Evolutionary conservation across 768 basidiomycete genomes (phyloP).

Genomic region (Tephrocybe sp.): DNA sequence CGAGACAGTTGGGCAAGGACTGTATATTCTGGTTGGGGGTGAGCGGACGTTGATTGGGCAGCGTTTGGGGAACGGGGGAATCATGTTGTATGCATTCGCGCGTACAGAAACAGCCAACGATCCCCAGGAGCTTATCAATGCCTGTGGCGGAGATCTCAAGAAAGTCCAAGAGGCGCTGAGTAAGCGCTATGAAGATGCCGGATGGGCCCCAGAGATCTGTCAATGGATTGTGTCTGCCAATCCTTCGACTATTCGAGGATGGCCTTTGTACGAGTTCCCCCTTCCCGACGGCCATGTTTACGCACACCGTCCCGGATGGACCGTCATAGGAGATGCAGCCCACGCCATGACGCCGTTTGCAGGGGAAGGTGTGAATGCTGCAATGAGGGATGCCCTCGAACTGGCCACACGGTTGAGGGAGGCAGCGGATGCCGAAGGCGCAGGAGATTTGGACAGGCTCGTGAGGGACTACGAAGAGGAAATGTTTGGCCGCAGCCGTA

Average conservation of each 20-base stretch:
- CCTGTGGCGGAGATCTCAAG: constrained; percentile 5
- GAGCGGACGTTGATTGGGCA: constrained; percentile 7
- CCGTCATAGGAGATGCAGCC: constrained; percentile 24
- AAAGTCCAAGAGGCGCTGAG: not conserved
- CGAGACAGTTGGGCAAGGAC: constrained; percentile 27
- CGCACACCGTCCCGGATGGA: constrained; percentile 13
- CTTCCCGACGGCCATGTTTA: constrained; percentile 14
- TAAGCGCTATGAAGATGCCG: constrained; percentile 6
- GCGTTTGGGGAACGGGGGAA: constrained; percentile 10
- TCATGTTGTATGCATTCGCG: constrained; percentile 12
- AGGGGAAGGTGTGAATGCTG: constrained; percentile 23
- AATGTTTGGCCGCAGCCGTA: constrained; percentile 7
- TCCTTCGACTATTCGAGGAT: constrained; percentile 8
- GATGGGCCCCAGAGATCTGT: constrained; percentile 7
- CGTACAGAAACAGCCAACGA: not conserved
- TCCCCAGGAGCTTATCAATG: constrained; percentile 3
- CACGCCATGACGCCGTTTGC: constrained; percentile 26
- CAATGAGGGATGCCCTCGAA: constrained; percentile 21
- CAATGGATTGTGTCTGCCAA: constrained; percentile 11
- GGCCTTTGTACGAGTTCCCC: constrained; percentile 14
- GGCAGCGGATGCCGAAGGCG: not conserved
- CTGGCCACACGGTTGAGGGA: constrained; percentile 10
- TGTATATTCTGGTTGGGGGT: constrained; percentile 18
- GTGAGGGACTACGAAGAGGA: constrained; percentile 14
- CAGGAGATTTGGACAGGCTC: constrained; percentile 7